These are phyloP conservation scores for Achaetomiella virescens DNA, from an alignment of 495 filamentous ascomycete genomes.

Conservation along the genomic window DNA sequence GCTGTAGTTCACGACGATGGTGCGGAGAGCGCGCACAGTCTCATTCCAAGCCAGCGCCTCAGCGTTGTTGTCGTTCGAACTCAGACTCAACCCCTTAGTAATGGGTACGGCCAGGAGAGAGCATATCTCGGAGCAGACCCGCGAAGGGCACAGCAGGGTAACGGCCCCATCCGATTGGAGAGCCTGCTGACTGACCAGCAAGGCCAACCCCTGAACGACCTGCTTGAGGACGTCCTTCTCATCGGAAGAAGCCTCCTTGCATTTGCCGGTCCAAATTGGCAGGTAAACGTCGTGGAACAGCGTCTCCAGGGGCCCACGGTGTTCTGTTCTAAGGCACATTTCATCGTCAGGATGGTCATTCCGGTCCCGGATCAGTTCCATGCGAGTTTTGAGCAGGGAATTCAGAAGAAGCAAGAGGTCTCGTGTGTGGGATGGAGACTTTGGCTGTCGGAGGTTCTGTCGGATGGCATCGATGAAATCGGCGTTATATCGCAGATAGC, in stretches of 20 bases:
- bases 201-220: slow-evolving; percentile 34
- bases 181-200: slow-evolving; percentile 31
- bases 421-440: slow-evolving; percentile 34
- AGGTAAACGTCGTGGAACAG: slow-evolving; percentile 38
- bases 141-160: slow-evolving; percentile 26
- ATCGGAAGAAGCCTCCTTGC: slow-evolving; percentile 20
- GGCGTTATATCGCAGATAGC: slow-evolving; percentile 30
- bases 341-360: slow-evolving; percentile 23
- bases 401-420: slow-evolving; percentile 40
- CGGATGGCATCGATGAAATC: slow-evolving; percentile 32
- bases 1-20: slow-evolving; percentile 32
- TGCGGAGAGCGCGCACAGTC: slow-evolving; percentile 33
- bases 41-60: slow-evolving; percentile 28
- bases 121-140: slow-evolving; percentile 33
- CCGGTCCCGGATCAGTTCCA: slow-evolving; percentile 25
- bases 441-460: slow-evolving; percentile 35
- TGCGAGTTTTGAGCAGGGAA: slow-evolving; percentile 33
- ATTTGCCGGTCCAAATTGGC: slow-evolving; percentile 32
- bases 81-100: slow-evolving; percentile 21
- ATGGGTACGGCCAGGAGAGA: slow-evolving; percentile 19
- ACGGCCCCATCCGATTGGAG: slow-evolving; percentile 10
- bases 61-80: slow-evolving; percentile 25
- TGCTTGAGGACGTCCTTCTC: slow-evolving; percentile 32
- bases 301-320: slow-evolving; percentile 8
- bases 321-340: slow-evolving; percentile 18